Evolutionary conservation across 306 rosid species (phyloP), one percentile per base, ranked within the genome.

Genomic region (Herpetospermum pedunculosum): DNA sequence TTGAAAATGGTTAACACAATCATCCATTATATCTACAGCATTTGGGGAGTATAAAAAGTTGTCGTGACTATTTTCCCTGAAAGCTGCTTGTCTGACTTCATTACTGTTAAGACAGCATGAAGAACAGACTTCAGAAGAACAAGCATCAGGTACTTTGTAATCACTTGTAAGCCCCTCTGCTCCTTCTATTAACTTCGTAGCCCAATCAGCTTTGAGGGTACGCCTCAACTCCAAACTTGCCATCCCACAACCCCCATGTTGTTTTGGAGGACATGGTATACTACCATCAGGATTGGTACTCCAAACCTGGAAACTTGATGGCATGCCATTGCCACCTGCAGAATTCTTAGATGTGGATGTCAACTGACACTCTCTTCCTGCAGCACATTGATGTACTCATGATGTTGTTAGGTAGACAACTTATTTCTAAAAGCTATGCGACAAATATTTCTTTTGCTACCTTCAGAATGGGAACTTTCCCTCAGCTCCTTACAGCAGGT

Each of bases 401-500:
- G 52, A 48, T 18, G 30, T 70, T 74, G 63, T 34, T 65, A 48
- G 28, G 53, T 16, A 70, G 80, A 59, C 44, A 74, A 48, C 70
- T 73, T 40, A 71, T 43, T 78, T 77, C 83, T 52, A 76, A 50
- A 59, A 64, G 53, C 8, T 79, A 57, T 32, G 83, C 43, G 16
- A 60, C 5, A 53, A 10, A 67, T 75, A 79, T 72, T 78, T 37
- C 46, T 70, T 64, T 64, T 69, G 30, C 40, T 28, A 58, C 84
- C 82, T 78, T 79, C 82, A 34, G 78, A 76, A 40, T 75, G 80
- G 63, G 29, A 49, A 28, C 77, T 71, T 12, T 65, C 77, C 76
- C 89, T 81, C 43, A 87, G 73, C 78, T 87, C 87, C 70, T 77
- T 76, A 75, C 87, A 87, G 77, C 89, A 87, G 67, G 80, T 55